Evolutionary conservation across 805 yeast species (phyloP).

Genomic region (Candida boidinii): DNA sequence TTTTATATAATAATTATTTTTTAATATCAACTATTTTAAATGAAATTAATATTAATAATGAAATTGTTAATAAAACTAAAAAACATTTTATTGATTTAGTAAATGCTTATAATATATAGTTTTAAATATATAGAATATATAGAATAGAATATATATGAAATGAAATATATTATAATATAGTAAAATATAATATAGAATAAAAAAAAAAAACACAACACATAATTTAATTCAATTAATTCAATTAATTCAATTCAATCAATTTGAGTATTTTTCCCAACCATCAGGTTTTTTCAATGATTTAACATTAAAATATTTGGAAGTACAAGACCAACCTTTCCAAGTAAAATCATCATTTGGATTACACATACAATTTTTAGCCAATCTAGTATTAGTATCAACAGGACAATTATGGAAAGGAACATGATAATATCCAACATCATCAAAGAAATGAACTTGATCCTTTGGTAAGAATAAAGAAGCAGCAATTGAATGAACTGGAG

Average conservation of each 20-base stretch:
- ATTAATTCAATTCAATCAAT: too few relatives aligned
- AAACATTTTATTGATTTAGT: too few relatives aligned
- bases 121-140: too few relatives aligned
- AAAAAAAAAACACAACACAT: too few relatives aligned
- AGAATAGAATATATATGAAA: too few relatives aligned
- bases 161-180: too few relatives aligned
- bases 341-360: constrained; percentile 67
- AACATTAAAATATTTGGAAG: constrained; percentile 50
- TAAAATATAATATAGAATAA: too few relatives aligned
- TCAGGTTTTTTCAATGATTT: constrained; percentile 50
- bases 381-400: constrained; percentile 48
- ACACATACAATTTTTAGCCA: constrained; percentile 62
- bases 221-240: too few relatives aligned
- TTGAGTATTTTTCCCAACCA: constrained; percentile 60
- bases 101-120: too few relatives aligned
- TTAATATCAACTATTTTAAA: constrained; percentile 49
- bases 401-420: constrained; percentile 82
- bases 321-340: constrained; percentile 68
- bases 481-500: constrained; percentile 86
- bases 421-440: constrained; percentile 79
- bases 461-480: constrained; percentile 69
- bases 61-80: constrained; percentile 32
- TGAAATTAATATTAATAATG: constrained; percentile 26
- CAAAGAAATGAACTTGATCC: constrained; percentile 69
- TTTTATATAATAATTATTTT: constrained; percentile 66